Percentiles rank a stretch among this genome's conserved stretches.
Conservation (phyloP, 257 asterid genomes). For the Lycium ferocissimum region DNA sequence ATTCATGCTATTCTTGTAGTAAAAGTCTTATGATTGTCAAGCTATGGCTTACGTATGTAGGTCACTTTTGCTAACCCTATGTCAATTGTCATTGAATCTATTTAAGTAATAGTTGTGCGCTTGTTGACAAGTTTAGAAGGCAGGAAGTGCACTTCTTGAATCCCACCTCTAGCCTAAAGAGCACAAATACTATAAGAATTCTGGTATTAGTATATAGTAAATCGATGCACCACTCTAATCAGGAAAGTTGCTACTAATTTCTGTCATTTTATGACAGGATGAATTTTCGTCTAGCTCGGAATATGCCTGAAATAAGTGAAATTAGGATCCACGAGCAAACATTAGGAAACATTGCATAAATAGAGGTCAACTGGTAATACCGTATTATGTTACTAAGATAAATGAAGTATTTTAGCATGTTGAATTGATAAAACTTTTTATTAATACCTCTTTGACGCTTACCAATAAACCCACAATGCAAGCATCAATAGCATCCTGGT, state of each 20-base stretch:
- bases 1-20: background rate
- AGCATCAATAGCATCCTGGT: conserved; percentile 58
- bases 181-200: background rate
- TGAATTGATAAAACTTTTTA: background rate
- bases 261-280: background rate
- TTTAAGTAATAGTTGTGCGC: conserved; percentile 81
- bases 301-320: background rate
- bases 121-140: conserved; percentile 90
- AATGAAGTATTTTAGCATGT: background rate
- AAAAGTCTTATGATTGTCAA: too few relatives aligned
- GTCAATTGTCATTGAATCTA: conserved; percentile 73
- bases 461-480: conserved; percentile 53
- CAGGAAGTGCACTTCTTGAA: conserved; percentile 80
- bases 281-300: background rate
- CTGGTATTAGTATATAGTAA: background rate
- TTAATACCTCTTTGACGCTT: conserved; percentile 48
- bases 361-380: background rate
- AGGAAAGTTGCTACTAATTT: background rate
- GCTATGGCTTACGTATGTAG: conserved; percentile 64
- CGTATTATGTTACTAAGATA: too few relatives aligned
- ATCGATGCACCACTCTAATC: background rate
- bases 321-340: background rate
- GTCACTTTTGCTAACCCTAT: conserved; percentile 88
- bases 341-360: background rate
- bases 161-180: conserved; percentile 83